phyloP scores from a whole-genome alignment of 768 basidiomycete genomes.

The Boletus eberwhitei region DNA sequence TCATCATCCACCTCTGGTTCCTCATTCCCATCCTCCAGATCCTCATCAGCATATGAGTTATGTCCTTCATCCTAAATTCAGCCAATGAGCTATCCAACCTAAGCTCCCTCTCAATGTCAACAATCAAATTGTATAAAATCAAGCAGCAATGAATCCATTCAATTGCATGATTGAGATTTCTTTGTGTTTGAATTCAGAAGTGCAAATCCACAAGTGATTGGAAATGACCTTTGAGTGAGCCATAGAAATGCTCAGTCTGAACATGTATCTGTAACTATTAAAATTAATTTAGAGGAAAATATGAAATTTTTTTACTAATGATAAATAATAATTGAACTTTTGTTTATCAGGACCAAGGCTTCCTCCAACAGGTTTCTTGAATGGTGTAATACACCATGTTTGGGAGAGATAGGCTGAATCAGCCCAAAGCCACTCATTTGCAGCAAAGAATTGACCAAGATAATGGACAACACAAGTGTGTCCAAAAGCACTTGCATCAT shows the following conservation, averaged over 20 bases:
- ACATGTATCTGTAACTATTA: not conserved
- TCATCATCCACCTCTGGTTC: too few relatives aligned
- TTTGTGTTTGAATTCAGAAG: too few relatives aligned
- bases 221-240: not conserved
- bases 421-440: not conserved
- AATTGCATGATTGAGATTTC: too few relatives aligned
- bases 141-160: too few relatives aligned
- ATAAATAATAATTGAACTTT: not conserved
- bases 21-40: too few relatives aligned
- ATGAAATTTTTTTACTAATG: not conserved
- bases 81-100: too few relatives aligned
- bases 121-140: too few relatives aligned
- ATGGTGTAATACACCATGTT: not conserved
- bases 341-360: not conserved
- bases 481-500: not conserved
- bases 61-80: too few relatives aligned
- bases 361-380: not conserved
- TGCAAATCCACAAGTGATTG: not conserved
- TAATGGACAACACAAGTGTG: not conserved
- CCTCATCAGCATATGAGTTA: too few relatives aligned
- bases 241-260: not conserved
- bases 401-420: not conserved
- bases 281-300: not conserved
- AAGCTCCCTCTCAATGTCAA: too few relatives aligned
- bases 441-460: not conserved